These are phyloP conservation scores for Phytophthora lateralis DNA, from an alignment of 352 stramenopile genomes.

Conservation along the genomic window DNA sequence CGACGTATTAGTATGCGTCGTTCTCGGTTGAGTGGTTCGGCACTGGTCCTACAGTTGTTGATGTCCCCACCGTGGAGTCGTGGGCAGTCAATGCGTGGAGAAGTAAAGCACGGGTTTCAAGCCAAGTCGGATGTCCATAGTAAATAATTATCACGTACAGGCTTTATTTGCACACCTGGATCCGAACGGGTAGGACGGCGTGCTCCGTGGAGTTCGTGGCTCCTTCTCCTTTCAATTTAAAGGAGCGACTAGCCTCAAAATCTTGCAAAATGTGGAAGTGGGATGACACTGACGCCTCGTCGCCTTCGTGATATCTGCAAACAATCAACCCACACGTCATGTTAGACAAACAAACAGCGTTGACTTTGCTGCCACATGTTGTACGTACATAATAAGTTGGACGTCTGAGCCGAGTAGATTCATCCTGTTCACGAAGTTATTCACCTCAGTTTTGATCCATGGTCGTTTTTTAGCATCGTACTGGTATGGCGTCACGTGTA, in stretches of 20 bases:
- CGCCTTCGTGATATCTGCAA: slow-evolving; percentile 46
- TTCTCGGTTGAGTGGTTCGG: too few species aligned
- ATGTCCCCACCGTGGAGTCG: too few species aligned
- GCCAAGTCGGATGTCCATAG: neutral
- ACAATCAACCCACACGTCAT: neutral
- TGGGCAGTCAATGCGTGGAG: too few species aligned
- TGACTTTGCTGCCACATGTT: neutral
- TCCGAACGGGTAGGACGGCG: slow-evolving; percentile 37
- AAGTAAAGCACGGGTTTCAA: too few species aligned
- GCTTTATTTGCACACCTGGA: slow-evolving; percentile 33
- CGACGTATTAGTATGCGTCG: too few species aligned
- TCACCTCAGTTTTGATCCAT: slow-evolving; percentile 64
- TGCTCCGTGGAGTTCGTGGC: slow-evolving; percentile 38
- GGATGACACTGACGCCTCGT: slow-evolving; percentile 33
- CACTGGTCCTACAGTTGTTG: too few species aligned
- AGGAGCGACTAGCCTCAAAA: slow-evolving; percentile 38
- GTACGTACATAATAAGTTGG: slow-evolving; percentile 51
- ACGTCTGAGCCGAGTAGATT: slow-evolving; percentile 30
- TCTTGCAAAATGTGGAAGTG: slow-evolving; percentile 52
- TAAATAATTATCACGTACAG: neutral
- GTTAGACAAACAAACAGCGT: neutral
- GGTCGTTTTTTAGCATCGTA: slow-evolving; percentile 46
- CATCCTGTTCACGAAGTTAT: slow-evolving; percentile 51
- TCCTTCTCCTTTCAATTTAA: slow-evolving; percentile 31
- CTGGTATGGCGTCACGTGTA: slow-evolving; percentile 77